phyloP scores from a whole-genome alignment of 768 basidiomycete genomes.

The Tricholoma bakamatsutake region DNA sequence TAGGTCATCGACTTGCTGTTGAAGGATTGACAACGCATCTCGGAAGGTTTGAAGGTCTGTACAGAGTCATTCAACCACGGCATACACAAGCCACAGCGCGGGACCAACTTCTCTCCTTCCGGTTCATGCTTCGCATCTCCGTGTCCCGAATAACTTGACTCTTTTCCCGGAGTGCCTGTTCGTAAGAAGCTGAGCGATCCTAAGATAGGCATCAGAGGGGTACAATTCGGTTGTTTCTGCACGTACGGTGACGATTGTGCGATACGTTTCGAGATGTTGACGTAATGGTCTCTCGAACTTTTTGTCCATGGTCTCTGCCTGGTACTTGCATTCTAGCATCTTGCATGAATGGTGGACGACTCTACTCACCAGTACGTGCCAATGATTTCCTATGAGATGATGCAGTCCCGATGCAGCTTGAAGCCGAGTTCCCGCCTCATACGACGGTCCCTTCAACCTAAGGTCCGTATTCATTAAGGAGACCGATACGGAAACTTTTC shows the following conservation, averaged over 20 bases:
- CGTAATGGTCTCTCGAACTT: conserved; percentile 86
- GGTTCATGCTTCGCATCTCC: conserved; percentile 79
- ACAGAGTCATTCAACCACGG: conserved; percentile 7
- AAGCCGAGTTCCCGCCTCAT: conserved; percentile 75
- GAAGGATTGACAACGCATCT: conserved; percentile 73
- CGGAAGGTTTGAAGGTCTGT: conserved; percentile 85
- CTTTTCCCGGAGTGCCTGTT: conserved; percentile 75
- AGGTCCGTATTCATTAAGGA: neutral
- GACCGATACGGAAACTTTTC: neutral
- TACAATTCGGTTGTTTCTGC: conserved; percentile 1
- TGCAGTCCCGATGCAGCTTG: conserved; percentile 87
- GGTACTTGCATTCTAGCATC: conserved; percentile 5
- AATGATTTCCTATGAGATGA: conserved; percentile 88
- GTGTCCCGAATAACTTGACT: conserved; percentile 81
- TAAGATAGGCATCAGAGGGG: conserved; percentile 19
- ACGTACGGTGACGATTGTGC: conserved; percentile 59
- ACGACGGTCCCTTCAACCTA: conserved; percentile 73
- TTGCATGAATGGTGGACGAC: neutral
- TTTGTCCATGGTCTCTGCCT: conserved; percentile 84
- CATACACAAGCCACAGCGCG: neutral
- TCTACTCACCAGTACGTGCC: conserved; percentile 81
- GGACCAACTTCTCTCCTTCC: conserved; percentile 75
- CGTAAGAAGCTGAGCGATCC: conserved; percentile 85
- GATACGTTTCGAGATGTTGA: conserved; percentile 81
- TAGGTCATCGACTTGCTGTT: conserved; percentile 86